Base-by-base conservation (phyloP, 176 grass and related monocot genomes). In the Eragrostis nindensis region DNA sequence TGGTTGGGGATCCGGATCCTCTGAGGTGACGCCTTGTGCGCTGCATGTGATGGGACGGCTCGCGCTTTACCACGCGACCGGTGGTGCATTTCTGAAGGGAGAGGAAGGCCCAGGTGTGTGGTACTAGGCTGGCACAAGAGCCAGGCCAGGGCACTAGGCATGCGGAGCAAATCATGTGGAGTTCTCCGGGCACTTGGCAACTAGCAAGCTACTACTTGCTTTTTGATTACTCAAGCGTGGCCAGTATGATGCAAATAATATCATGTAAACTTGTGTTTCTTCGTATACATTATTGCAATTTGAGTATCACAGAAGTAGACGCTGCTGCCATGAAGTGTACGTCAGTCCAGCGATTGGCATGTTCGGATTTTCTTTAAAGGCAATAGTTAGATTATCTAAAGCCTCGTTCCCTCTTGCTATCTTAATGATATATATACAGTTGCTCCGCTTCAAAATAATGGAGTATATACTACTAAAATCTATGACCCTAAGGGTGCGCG, bases 171-270 rank as follows among this genome's bases (percentile, higher is more conserved):
- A 89, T 89, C 82, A 89, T 76, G 82, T 84, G 76, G 19, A 68
- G 29, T 74, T 73, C 59, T 68, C 50, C 43, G 29, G 18, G 52
- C 86, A 84, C 80, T 79, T 88, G 75, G 21, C 62, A 22, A 84
- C 68, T 88, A 69, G 16, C 62, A 32, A 80, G 36, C 70, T 64
- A n/a, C n/a, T n/a, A 76, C 76, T 81, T 89, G 76, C 63, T 55
- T 38, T 17, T 81, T 71, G 40, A 61, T 76, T 70, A 55, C 4
- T 47, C 21, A 32, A 49, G 44, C 40, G n/a, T 76, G 38, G 16
- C 26, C 70, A 55, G 70, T 24, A 64, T 89, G 76, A 15, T 39
- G 27, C 16, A 59, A n/a, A 65, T 26, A 47, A 44, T 9, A 44
- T 16, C 39, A 11, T 15, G 25, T 62, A 64, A 29, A 42, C 22